Percentiles rank a stretch among this genome's conserved stretches.
phyloP scores from a whole-genome alignment of 2,329 filamentous ascomycete genomes.

The Botrytis paeoniae region DNA sequence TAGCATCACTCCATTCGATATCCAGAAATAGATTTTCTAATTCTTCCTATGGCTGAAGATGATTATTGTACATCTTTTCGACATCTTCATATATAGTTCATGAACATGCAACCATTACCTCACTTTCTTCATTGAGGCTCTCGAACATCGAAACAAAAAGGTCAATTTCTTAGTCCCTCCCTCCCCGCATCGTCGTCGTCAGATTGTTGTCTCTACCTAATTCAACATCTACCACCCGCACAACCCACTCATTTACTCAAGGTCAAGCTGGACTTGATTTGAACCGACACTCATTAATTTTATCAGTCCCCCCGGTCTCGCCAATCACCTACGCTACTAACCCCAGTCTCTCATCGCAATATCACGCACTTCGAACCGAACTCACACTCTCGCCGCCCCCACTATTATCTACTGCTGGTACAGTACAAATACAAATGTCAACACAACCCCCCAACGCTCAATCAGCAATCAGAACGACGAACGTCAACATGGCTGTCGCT shows the following conservation, averaged over 20 bases:
- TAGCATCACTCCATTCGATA: constrained; percentile 37
- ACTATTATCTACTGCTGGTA: constrained; percentile 29
- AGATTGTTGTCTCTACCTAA: constrained; percentile 14
- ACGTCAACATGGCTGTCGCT: constrained; percentile 55
- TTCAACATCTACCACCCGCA: constrained; percentile 1
- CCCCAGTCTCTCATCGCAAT: constrained; percentile 19
- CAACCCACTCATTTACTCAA: constrained; percentile 20
- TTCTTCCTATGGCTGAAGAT: constrained; percentile 19
- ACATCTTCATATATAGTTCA: constrained; percentile 19
- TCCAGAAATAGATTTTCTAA: constrained; percentile 21
- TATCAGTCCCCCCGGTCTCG: constrained; percentile 37
- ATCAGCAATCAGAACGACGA: constrained; percentile 39
- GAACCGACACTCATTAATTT: constrained; percentile 41
- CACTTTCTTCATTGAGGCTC: constrained; percentile 20
- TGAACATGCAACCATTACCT: constrained; percentile 17
- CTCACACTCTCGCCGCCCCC: constrained; percentile 29
- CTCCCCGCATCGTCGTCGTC: constrained; percentile 5
- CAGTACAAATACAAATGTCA: constrained; percentile 54
- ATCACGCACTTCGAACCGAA: constrained; percentile 20
- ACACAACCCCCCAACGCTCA: constrained; percentile 59
- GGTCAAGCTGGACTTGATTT: constrained; percentile 40
- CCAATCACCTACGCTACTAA: constrained; percentile 30
- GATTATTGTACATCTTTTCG: constrained; percentile 7
- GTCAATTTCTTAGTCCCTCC: constrained; percentile 6
- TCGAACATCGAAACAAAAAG: constrained; percentile 11